phyloP scores from a whole-genome alignment of 164 flowering plant species.

The Cinnamomum chago region DNA sequence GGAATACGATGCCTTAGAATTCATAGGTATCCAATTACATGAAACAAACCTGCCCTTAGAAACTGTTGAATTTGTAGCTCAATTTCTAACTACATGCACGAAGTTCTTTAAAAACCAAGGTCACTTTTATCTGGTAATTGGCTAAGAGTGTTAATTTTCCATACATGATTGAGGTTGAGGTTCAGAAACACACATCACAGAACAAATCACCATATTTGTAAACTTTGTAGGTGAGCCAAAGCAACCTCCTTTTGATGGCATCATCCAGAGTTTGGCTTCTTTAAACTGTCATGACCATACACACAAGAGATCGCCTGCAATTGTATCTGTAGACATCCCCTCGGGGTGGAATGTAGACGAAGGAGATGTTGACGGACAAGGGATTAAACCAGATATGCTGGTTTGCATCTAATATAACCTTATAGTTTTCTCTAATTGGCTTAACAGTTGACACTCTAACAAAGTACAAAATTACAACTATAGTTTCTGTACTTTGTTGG shows the following conservation, averaged over 20 bases:
- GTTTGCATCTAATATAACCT: constrained; percentile 36
- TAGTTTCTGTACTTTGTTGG: background rate
- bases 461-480: background rate
- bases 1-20: too few species aligned
- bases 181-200: too few species aligned
- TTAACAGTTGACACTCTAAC: background rate
- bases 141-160: background rate
- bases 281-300: constrained; percentile 27
- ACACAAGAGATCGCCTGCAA: constrained; percentile 36
- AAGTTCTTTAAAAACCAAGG: background rate
- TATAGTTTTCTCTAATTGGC: background rate
- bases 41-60: too few species aligned
- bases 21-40: too few species aligned
- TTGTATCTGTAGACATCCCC: constrained; percentile 88
- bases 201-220: background rate
- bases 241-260: constrained; percentile 90
- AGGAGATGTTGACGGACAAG: constrained; percentile 62
- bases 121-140: background rate
- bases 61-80: too few species aligned
- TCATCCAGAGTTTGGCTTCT: constrained; percentile 51
- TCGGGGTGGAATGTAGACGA: constrained; percentile 99
- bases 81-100: background rate
- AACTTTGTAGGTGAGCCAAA: constrained; percentile 64
- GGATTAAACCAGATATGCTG: constrained; percentile 65
- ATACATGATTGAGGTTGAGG: background rate